A percentile compares a stretch with the other conserved stretches of the same genome.
Conservation (phyloP, 2,329 filamentous ascomycete species). For the Aspergillus pseudoterreus region DNA sequence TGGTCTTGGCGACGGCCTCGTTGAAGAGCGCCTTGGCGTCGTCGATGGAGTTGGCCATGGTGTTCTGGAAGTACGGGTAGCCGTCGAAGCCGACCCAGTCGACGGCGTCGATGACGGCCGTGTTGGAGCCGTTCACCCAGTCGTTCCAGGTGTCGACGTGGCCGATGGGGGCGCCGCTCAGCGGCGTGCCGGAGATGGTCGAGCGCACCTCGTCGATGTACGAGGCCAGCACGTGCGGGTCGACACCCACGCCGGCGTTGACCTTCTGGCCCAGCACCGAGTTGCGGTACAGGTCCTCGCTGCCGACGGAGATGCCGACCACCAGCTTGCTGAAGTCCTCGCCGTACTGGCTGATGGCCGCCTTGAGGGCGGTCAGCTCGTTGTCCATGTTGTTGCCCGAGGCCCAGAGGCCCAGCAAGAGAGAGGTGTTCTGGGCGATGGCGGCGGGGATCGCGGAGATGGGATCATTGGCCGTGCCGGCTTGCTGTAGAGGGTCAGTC, state of each 20-base stretch:
- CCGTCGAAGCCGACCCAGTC: slow-evolving; percentile 84
- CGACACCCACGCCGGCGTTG: slow-evolving; percentile 59
- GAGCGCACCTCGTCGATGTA: slow-evolving; percentile 69
- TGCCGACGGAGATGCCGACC: slow-evolving; percentile 79
- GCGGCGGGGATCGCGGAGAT: slow-evolving; percentile 77
- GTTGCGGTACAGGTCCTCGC: slow-evolving; percentile 80
- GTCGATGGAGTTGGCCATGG: slow-evolving; percentile 62
- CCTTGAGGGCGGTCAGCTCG: slow-evolving; percentile 68
- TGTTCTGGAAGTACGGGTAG: slow-evolving; percentile 78
- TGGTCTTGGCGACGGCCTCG: slow-evolving; percentile 59
- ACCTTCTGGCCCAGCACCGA: slow-evolving; percentile 66
- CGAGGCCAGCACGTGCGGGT: slow-evolving; percentile 58
- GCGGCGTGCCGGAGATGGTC: slow-evolving; percentile 59
- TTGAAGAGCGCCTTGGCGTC: slow-evolving; percentile 66
- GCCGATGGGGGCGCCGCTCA: slow-evolving; percentile 58
- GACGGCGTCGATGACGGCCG: slow-evolving; percentile 61
- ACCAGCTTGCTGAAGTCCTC: slow-evolving; percentile 55
- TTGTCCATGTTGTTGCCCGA: slow-evolving; percentile 69
- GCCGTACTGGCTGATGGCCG: slow-evolving; percentile 67
- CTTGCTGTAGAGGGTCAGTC: slow-evolving; percentile 21
- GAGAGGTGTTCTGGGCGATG: slow-evolving; percentile 70
- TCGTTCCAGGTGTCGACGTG: slow-evolving; percentile 90
- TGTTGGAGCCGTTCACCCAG: slow-evolving; percentile 70
- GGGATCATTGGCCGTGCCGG: slow-evolving; percentile 58
- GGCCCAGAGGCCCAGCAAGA: slow-evolving; percentile 82